Conservation (phyloP, 169 alveolate species). For the Cryptosporidium ubiquitum region DNA sequence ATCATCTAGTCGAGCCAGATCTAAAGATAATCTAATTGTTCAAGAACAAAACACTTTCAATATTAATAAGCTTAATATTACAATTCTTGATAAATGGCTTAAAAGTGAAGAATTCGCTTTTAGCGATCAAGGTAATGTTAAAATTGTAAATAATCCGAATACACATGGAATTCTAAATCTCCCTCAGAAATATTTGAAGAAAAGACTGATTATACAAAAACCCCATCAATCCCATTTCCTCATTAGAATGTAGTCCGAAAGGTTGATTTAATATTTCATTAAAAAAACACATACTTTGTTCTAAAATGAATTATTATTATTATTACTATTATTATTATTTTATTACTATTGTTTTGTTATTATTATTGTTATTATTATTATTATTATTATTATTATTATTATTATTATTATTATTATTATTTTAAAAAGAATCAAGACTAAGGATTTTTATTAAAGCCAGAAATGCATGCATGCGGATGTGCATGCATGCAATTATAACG, state of each 20-base stretch:
- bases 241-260: constrained; percentile 6
- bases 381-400: neutral
- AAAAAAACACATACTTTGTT: neutral
- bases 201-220: constrained; percentile 1
- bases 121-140: neutral
- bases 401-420: neutral
- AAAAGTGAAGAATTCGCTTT: neutral
- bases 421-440: constrained; percentile 1
- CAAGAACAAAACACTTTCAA: neutral
- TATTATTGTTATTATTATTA: neutral
- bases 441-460: neutral
- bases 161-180: neutral
- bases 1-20: neutral
- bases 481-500: constrained; percentile 13
- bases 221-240: constrained; percentile 3
- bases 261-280: neutral
- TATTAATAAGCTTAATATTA: neutral
- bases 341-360: too few species aligned
- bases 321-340: neutral
- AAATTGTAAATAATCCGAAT: neutral
- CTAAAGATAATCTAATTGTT: neutral
- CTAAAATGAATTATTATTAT: neutral
- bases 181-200: neutral
- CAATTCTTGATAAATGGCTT: constrained; percentile 33
- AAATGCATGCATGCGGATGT: constrained; percentile 1